A percentile compares a stretch with the other conserved stretches of the same genome.
Conservation (phyloP, 225 moss, liverwort and hornwort species). For the Marchantia polymorpha region DNA sequence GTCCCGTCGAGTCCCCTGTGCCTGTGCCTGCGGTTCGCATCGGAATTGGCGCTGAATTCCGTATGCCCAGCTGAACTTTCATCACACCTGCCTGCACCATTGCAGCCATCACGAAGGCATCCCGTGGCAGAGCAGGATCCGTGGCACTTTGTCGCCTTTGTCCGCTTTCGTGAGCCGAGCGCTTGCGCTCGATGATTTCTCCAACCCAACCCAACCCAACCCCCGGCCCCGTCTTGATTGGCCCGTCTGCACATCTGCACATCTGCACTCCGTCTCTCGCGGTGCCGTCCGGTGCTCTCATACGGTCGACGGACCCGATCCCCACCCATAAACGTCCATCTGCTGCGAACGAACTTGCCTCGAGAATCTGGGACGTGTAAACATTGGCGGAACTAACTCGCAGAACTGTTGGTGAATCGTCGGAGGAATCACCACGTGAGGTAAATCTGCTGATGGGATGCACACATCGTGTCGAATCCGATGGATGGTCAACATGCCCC, state of each 20-base stretch:
- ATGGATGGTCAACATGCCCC: slow-evolving; percentile 6
- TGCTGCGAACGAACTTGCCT: neutral
- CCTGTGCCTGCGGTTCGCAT: slow-evolving; percentile 4
- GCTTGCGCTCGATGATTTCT: neutral
- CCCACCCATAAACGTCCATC: neutral
- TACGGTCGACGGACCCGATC: neutral
- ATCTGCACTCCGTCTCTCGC: neutral
- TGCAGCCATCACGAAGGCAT: slow-evolving; percentile 1
- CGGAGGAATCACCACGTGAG: neutral
- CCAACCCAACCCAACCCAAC: neutral
- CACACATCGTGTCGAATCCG: neutral
- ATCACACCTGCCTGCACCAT: slow-evolving; percentile 11
- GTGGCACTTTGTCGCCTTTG: neutral
- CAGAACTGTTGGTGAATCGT: neutral
- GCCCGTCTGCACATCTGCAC: neutral
- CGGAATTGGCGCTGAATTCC: slow-evolving; percentile 4
- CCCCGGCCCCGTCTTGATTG: neutral
- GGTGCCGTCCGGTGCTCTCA: neutral
- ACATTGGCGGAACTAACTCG: neutral
- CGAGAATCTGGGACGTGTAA: neutral
- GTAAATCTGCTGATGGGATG: neutral
- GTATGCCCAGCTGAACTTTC: neutral
- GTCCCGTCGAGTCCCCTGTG: neutral
- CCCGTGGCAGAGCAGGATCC: neutral
- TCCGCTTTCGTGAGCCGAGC: neutral